Base-by-base conservation (phyloP, 2,329 filamentous ascomycete genomes). In the Herpomyces periplanetae region DNA sequence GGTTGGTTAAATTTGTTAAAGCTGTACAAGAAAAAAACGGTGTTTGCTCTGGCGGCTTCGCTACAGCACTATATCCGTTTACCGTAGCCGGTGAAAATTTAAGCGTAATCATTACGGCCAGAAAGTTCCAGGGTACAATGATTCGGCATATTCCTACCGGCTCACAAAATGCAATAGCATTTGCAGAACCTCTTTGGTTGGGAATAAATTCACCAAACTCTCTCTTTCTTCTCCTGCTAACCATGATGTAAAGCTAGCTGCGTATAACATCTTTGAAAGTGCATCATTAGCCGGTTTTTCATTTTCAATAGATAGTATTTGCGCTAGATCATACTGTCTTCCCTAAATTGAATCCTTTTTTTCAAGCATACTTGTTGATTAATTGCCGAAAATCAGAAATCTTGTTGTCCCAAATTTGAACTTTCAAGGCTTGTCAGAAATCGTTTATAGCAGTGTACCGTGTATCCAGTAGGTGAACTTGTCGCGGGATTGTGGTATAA, bases 51-150 rank as follows among this genome's bases (percentile, higher is more conserved):
- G 75, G 73, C 8, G 71, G 63, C 39, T 96, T 96, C 30, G 59
- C 60, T 2, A 91, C 73, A 2, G 85, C 65, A 0, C 75, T 87
- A 42, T 75, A 91, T 23, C 80, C 80, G n/a, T 71, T 73, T 8
- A 80, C 80, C 21, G 91, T 47, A 5, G 64, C 65, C 2, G 66
- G 55, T 2, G 51, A 58, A 19, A 58, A 47, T 36, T 64, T 64
- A 23, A 58, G 43, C 4, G 57, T 62, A 26, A 66, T 54, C 61
- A 68, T 68, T 19, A 60, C 60, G 2, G 59, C 54, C 6, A 62
- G 62, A 31, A 84, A 84, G 40, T 85, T 84, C 69, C 68, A 80
- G 36, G 69, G 69, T 5, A 66, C 71, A 25, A 84, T 68, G 19
- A 80, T 42, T 2, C 61, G 68, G 31, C 61, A 66, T 7, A 84